A percentile compares a stretch with the other conserved stretches of the same genome.
Evolutionary conservation across 805 yeast species (phyloP).

Genomic region (Yamadazyma sp.): DNA sequence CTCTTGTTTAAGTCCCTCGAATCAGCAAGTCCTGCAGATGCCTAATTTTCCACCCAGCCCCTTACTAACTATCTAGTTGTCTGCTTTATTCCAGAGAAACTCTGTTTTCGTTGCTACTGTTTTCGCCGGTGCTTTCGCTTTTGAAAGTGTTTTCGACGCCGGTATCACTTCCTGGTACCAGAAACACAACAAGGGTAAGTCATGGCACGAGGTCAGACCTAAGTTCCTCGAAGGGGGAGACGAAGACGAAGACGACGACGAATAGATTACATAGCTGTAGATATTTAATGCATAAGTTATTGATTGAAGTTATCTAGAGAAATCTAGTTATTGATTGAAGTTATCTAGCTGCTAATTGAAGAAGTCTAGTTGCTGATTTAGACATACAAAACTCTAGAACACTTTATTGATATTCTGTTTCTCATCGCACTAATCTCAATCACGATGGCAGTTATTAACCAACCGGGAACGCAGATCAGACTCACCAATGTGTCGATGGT

Average conservation of each 20-base stretch:
- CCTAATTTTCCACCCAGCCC: too few species aligned
- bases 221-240: constrained; percentile 54
- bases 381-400: too few species aligned
- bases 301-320: too few species aligned
- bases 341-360: too few species aligned
- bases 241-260: constrained; percentile 56
- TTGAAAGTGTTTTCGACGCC: constrained; percentile 74
- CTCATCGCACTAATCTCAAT: constrained; percentile 5
- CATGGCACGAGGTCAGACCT: constrained; percentile 78
- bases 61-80: constrained; percentile 16
- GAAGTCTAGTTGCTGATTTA: too few species aligned
- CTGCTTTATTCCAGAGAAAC: constrained; percentile 74
- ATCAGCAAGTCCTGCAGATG: too few species aligned
- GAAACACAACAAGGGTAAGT: constrained; percentile 77
- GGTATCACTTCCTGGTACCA: constrained; percentile 72
- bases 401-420: too few species aligned
- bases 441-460: constrained; percentile 65
- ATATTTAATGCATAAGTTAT: constrained; percentile 11
- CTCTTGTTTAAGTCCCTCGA: too few species aligned
- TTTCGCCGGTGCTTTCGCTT: constrained; percentile 80
- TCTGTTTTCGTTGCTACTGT: constrained; percentile 81
- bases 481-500: constrained; percentile 94
- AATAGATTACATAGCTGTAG: too few species aligned
- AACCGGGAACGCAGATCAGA: constrained; percentile 85
- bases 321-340: too few species aligned